Base-by-base conservation (phyloP, 768 basidiomycete genomes). In the Lentinula sp. region DNA sequence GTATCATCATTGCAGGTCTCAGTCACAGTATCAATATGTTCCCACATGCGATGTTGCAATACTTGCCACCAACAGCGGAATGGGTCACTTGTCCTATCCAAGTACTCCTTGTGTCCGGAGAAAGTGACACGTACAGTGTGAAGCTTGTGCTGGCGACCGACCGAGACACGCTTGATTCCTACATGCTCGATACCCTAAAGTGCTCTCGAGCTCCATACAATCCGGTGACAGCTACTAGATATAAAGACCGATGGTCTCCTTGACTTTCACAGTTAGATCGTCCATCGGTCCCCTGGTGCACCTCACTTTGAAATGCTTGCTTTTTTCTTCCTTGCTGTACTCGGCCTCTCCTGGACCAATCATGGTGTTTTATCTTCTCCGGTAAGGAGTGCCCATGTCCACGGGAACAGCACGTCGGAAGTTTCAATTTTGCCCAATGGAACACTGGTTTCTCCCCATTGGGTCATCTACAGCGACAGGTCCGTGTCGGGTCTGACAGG, bases 381-480 rank as follows among this genome's bases (percentile, higher is more conserved):
- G 8, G 8, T 57, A 3, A 54, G 41, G 18, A 39, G 12, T 20
- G 41, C 13, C 33, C 56, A 23, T 32, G 39, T 12, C n/a, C 56
- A 45, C 13, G 12, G 13, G 18, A 35, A 43, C n/a, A 23, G 12
- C 42, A 28, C 42, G 16, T 33, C 9, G 9, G 39, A n/a, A 33
- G 39, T 36, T 13, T 23, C 55, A 3, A 43, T n/a, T 10, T 35
- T 23, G 6, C 28, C 58, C 46, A 59, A 48, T 20, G n/a, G 12
- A 13, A 50, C 58, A 8, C 42, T 57, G 35, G 67, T 70, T 8
- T 69, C 76, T 3, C 78, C 78, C 1, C 73, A 73, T 61, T 80
- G 73, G 57, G 77, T 78, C 4, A 67, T 73, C 36, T 76, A 79
- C 59, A 71, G 69, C 54, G 77, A 79, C 63, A 65, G 70, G 65